These are phyloP conservation scores for Epichloe coenophiala DNA, from an alignment of 2,329 filamentous ascomycete species.

Conservation along the genomic window DNA sequence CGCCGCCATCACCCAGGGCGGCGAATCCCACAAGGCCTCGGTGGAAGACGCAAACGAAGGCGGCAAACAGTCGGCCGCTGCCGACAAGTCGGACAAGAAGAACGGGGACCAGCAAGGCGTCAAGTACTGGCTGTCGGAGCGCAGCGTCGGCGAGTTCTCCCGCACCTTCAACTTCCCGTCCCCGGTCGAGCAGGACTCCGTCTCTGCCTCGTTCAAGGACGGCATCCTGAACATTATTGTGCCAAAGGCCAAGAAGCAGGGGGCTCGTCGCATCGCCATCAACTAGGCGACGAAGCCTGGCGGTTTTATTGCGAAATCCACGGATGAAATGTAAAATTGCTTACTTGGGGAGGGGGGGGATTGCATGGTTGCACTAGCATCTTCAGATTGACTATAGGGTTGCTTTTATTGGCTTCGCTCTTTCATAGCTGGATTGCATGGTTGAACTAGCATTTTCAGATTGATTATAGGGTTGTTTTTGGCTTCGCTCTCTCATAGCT, in stretches of 20 bases:
- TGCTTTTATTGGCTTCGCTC: no score
- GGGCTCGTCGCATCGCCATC: slow-evolving; percentile 11
- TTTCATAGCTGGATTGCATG: no score
- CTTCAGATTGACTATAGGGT: no score
- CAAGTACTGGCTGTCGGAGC: slow-evolving; percentile 56
- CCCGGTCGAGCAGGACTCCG: slow-evolving; percentile 43
- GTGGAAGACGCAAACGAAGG: slow-evolving; percentile 40
- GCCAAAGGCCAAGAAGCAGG: slow-evolving; percentile 27
- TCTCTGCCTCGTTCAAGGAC: slow-evolving; percentile 46
- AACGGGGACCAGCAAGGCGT: slow-evolving; percentile 15
- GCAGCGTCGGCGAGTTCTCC: slow-evolving; percentile 48
- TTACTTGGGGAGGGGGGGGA: neutral
- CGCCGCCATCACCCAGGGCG: slow-evolving; percentile 24
- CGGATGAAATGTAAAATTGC: neutral
- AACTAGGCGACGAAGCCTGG: slow-evolving; percentile 8
- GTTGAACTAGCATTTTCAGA: no score
- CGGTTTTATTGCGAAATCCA: neutral
- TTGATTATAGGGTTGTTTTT: no score
- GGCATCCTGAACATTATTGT: slow-evolving; percentile 47
- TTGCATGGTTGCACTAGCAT: neutral
- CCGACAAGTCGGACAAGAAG: slow-evolving; percentile 16
- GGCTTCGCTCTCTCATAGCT: no score
- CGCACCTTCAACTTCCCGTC: slow-evolving; percentile 52
- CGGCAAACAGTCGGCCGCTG: slow-evolving; percentile 10
- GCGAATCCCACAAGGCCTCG: slow-evolving; percentile 33